Base-by-base conservation (phyloP, 2,329 filamentous ascomycete species). In the Colletotrichum shisoi region DNA sequence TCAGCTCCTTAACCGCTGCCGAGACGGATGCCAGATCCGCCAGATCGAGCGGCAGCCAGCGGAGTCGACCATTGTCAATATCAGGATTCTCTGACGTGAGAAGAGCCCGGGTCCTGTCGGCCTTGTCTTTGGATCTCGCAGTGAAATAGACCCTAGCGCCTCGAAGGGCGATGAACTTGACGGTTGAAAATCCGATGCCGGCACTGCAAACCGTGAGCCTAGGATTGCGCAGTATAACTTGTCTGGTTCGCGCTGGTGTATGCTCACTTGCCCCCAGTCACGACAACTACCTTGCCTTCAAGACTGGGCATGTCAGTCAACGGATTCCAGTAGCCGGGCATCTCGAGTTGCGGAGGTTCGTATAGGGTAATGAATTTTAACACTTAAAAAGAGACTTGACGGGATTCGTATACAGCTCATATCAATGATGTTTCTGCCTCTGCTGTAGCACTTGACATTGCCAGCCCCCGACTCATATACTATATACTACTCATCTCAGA, bases 81-180 rank as follows among this genome's bases (percentile, higher is more conserved):
- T 49, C 46, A 0, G 69, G 68, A 27, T 73, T 42, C 12, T 63
- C 27, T 3, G 61, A 24, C 1, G 51, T 40, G 4, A 74, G 44
- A 3, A 52, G 37, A 4, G 70, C 46, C 5, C 56, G 62, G 11
- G 71, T 57, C 0, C 42, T 46, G 3, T 62, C 45, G 2, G 72
- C 71, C 40, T 72, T 74, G 3, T 57, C 63, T 59, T 73, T 65
- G 17, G 70, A 69, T 9, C 74, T 62, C 15, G 72, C 66, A 1
- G 71, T 71, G 37, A 72, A 67, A 52, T 76, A 75, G 3, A 76
- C 72, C 48, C 71, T 74, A 9, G 73, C 73, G n/a, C 73, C 72
- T 19, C 64, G 67, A 3, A 70, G 52, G 6, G 70, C 73, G 2
- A 75, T 70, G 19, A 71, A 67, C 52, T 73, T 75, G 44, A 72